A percentile compares a stretch with the other conserved stretches of the same genome.
Conservation (phyloP, 768 basidiomycete species). For the Boletus rubescentipes region DNA sequence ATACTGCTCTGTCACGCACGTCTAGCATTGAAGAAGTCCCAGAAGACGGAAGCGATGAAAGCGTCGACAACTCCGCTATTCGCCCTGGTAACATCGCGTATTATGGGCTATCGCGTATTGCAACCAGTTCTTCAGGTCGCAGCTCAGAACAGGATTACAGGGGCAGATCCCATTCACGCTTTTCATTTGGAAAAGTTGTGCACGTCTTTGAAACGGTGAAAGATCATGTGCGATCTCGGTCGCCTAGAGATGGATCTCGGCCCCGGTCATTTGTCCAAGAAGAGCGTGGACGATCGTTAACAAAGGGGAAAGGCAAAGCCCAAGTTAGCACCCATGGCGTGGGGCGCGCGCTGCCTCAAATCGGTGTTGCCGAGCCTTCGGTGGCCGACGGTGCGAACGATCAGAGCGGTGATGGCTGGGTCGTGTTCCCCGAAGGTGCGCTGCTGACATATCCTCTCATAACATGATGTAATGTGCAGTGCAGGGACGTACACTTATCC, state of each 20-base stretch:
- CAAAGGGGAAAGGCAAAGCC: constrained; percentile 32
- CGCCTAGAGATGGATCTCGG: constrained; percentile 30
- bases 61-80: constrained; percentile 5
- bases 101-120: constrained; percentile 17
- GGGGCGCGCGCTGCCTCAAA: constrained; percentile 21
- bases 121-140: constrained; percentile 13
- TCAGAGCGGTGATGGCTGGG: constrained; percentile 61
- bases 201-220: constrained; percentile 46
- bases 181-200: constrained; percentile 54
- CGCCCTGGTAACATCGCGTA: constrained; percentile 6
- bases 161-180: constrained; percentile 44
- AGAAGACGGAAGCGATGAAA: constrained; percentile 29
- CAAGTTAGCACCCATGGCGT: background rate
- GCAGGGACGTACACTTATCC: constrained; percentile 92
- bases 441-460: constrained; percentile 13
- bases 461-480: constrained; percentile 47
- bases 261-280: constrained; percentile 4
- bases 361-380: constrained; percentile 31
- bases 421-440: constrained; percentile 83
- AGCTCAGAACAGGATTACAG: constrained; percentile 26
- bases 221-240: constrained; percentile 47
- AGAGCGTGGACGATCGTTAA: constrained; percentile 31
- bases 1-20: constrained; percentile 33
- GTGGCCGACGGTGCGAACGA: constrained; percentile 16
- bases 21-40: constrained; percentile 44